phyloP scores from a whole-genome alignment of 371 early-diverging fungal genomes.

The Smittium culicis region DNA sequence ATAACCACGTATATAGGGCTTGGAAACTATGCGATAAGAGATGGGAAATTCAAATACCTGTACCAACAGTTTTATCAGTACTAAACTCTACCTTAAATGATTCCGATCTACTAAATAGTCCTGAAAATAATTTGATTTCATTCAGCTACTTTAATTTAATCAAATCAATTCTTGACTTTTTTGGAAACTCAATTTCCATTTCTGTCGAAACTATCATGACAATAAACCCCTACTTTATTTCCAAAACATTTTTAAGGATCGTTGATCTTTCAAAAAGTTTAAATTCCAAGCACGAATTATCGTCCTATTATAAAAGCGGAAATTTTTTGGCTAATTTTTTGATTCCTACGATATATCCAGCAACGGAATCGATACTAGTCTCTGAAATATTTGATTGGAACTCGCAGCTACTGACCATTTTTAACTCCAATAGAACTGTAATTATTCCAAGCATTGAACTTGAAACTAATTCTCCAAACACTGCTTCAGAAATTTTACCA shows the following conservation, averaged over 20 bases:
- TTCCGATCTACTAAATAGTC: no score
- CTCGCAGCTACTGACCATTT: not conserved
- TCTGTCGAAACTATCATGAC: not conserved
- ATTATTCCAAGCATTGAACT: no score
- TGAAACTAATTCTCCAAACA: no score
- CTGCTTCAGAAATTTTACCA: not conserved
- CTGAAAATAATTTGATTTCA: not conserved
- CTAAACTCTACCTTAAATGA: not conserved
- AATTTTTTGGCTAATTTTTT: not conserved
- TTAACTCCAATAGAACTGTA: not conserved
- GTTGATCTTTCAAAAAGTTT: not conserved
- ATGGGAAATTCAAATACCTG: constrained; percentile 4
- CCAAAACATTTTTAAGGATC: not conserved
- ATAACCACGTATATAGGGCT: not conserved
- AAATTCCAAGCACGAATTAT: not conserved
- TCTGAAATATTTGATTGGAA: not conserved
- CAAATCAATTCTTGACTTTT: not conserved
- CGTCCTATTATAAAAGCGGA: not conserved
- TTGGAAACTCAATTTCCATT: not conserved
- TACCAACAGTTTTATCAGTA: not conserved
- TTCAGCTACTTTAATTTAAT: not conserved
- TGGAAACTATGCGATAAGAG: not conserved
- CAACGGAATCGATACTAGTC: not conserved
- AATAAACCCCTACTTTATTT: not conserved
- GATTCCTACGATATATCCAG: not conserved